Conservation (phyloP, 2,329 filamentous ascomycete genomes). For the Lasiodiplodia sp. region DNA sequence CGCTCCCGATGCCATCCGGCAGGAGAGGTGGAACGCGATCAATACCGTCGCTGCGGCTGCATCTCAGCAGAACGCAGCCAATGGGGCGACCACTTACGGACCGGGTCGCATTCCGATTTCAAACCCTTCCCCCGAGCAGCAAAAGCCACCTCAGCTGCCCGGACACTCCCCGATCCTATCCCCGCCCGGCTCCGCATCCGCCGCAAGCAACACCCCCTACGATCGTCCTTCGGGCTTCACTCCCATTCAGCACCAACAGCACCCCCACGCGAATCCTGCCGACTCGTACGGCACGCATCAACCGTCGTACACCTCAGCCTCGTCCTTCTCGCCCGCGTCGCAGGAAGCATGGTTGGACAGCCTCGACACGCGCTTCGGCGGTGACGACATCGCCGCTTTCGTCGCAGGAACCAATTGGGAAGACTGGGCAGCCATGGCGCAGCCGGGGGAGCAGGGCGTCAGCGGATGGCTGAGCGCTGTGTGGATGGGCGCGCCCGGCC, state of each 20-base stretch:
- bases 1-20: slow-evolving; percentile 32
- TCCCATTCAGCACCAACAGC: slow-evolving; percentile 27
- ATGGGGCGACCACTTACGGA: slow-evolving; percentile 24
- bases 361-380: slow-evolving; percentile 46
- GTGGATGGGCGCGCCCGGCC: slow-evolving; percentile 33
- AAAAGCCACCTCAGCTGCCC: slow-evolving; percentile 19
- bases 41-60: slow-evolving; percentile 42
- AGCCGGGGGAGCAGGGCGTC: slow-evolving; percentile 28
- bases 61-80: slow-evolving; percentile 31
- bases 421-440: slow-evolving; percentile 39
- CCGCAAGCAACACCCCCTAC: slow-evolving; percentile 26
- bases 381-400: slow-evolving; percentile 51
- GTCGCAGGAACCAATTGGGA: slow-evolving; percentile 47
- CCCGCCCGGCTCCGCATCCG: slow-evolving; percentile 28
- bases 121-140: slow-evolving; percentile 29
- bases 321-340: slow-evolving; percentile 13
- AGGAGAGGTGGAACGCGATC: slow-evolving; percentile 51
- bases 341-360: slow-evolving; percentile 45
- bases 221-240: slow-evolving; percentile 27
- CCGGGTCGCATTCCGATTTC: slow-evolving; percentile 29
- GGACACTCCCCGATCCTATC: slow-evolving; percentile 27
- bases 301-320: slow-evolving; percentile 8
- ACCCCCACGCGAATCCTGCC: slow-evolving; percentile 1
- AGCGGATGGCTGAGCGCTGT: slow-evolving; percentile 41
- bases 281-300: slow-evolving; percentile 22